Conservation (phyloP, 345 rosid species). For the Salix suchowensis region DNA sequence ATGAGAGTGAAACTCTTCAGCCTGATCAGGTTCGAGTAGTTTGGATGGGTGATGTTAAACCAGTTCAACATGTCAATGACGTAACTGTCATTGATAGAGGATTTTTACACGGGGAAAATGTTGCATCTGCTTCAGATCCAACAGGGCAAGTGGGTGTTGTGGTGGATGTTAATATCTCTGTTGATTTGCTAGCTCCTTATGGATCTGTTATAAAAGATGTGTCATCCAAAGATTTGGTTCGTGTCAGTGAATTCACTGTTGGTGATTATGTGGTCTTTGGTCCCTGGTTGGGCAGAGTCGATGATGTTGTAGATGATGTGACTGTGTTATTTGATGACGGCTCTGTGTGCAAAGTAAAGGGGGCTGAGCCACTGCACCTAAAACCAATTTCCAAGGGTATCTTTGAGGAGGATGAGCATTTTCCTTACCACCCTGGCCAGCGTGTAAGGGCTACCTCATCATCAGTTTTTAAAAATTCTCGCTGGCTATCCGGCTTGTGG, state of each 20-base stretch:
- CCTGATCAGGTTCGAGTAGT: constrained; percentile 81
- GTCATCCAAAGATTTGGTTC: constrained; percentile 65
- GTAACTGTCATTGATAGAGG: constrained; percentile 77
- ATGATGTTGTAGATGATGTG: constrained; percentile 89
- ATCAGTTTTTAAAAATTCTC: constrained; percentile 71
- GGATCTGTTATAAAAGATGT: constrained; percentile 60
- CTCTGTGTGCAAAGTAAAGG: constrained; percentile 76
- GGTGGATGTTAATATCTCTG: constrained; percentile 65
- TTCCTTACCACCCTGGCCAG: constrained; percentile 89
- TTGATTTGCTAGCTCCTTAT: constrained; percentile 65
- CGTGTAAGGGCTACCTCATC: constrained; percentile 87
- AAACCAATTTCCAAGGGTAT: constrained; percentile 65
- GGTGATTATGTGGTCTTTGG: constrained; percentile 92
- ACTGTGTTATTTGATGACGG: constrained; percentile 95
- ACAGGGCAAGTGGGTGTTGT: constrained; percentile 92
- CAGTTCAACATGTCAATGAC: constrained; percentile 55
- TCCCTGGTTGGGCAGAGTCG: constrained; percentile 92
- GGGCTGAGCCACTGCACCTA: constrained; percentile 76
- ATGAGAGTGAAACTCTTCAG: constrained; percentile 56
- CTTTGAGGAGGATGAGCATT: constrained; percentile 79
- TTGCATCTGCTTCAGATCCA: constrained; percentile 73
- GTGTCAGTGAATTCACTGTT: constrained; percentile 76
- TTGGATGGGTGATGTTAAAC: constrained; percentile 78
- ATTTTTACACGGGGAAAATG: constrained; percentile 87
- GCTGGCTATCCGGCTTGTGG: constrained; percentile 87